Evolutionary conservation across 2,329 filamentous ascomycete species (phyloP), one percentile per base, ranked within the genome.

Genomic region (Colletotrichum chrysophilum): DNA sequence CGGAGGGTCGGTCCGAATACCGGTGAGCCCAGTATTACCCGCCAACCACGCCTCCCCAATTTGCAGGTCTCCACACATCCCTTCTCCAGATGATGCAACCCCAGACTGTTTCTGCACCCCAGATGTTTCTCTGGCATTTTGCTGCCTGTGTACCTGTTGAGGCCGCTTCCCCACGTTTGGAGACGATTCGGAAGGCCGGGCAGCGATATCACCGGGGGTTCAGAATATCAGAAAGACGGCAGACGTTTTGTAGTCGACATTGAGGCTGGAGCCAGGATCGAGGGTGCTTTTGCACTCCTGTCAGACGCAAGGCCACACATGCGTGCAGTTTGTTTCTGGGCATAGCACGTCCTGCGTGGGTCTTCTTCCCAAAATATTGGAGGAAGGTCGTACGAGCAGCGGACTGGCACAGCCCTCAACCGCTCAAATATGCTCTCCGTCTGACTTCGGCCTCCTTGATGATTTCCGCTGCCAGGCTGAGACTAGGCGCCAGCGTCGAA

Each of bases 381-480:
- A 48, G 66, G 64, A 52, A 70, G 26, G 43, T 68, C 58, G 52
- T 28, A 66, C 69, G 24, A 62, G 64, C 43, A 36, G 36, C 73
- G 66, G 68, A 21, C 16, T 24, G 32, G 38, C 56, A 24, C 24
- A 60, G 70, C 60, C 38, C 61, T 88, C 86, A 89, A 78, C 88
- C 86, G 78, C 88, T 87, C 78, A 92, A 85, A 84, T 92, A 92
- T 76, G 91, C 88, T 80, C 93, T 92, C 78, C 94, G 88, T 78
- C 94, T 90, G 79, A 92, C 90, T 82, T 94, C 94, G 9, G 95
- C 94, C 82, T 96, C 94, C 74, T 93, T 92, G 81, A 96, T 91
- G 76, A 96, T 95, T 81, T 96, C 94, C 26, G 93, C 92, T n/a
- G 93, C 93, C 66, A 96, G 87, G 78, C 90, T 91, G 36, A 96